Evolutionary conservation across 2,329 filamentous ascomycete species (phyloP), one percentile per base, ranked within the genome.

Genomic region (Colletotrichum viniferum): DNA sequence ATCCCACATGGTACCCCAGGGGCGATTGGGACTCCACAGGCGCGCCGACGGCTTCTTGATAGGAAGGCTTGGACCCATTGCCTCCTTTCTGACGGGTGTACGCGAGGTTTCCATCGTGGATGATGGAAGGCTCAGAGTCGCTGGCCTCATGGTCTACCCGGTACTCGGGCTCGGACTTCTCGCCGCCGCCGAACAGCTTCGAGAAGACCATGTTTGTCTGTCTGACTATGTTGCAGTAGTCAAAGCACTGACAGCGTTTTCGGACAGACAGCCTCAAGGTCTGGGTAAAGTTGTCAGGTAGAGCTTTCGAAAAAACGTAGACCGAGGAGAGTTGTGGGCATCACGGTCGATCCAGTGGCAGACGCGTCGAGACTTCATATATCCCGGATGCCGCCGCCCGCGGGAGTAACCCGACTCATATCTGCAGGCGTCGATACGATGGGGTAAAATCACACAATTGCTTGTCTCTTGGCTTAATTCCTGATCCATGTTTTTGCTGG

Each of bases 11-110:
- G 76, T 92, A 92, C 0, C 91, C 92, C 3, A 93, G 82, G 0
- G 92, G 91, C 1, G 90, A 92, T 4, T 86, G 79, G 3, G 82
- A 83, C 80, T 93, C 92, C 5, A 93, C 90, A 0, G 92, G 92
- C 0, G 92, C 92, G 48, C 92, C 92, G 9, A 86, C 86, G 1
- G 90, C 90, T 79, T 93, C 91, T 78, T 93, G 91, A 77, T 92
- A 92, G 0, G 88, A 87, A 3, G 85, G 82, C 63, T 85, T 82
- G 6, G 87, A 84, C 18, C 85, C 86, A 77, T 92, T 92, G 5
- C 86, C 87, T 1, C 86, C 88, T 18, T 81, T 76, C 82, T 82
- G 77, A 82, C 85, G 75, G 13, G 85, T 83, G 75, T 85, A 89
- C 12, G 86, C 82, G 18, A 88, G 81, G 68, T 83, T 83, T 5